phyloP scores from a whole-genome alignment of 2,329 filamentous ascomycete genomes.

The Fusarium penzigii region DNA sequence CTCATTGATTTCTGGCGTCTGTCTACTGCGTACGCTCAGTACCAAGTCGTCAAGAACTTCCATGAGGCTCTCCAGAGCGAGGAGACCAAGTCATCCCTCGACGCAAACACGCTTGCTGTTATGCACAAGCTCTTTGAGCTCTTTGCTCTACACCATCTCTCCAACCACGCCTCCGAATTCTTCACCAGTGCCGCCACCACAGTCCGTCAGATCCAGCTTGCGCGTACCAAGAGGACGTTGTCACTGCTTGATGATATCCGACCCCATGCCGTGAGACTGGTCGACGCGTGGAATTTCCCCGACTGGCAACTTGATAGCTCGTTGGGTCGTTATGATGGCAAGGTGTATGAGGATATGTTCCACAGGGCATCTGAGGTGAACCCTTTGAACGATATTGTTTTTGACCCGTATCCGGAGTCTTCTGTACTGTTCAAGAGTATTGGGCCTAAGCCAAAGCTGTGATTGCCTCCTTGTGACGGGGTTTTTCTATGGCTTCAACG shows the following conservation, averaged over 20 bases:
- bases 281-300: conserved; percentile 75
- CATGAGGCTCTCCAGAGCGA: conserved; percentile 44
- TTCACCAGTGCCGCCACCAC: conserved; percentile 70
- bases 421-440: conserved; percentile 24
- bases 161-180: conserved; percentile 71
- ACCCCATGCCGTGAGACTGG: conserved; percentile 70
- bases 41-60: conserved; percentile 78
- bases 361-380: conserved; percentile 70
- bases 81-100: conserved; percentile 53
- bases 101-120: conserved; percentile 56
- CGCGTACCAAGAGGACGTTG: conserved; percentile 67
- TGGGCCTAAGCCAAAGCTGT: conserved; percentile 16
- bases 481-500: background rate
- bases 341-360: conserved; percentile 79
- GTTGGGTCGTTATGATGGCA: conserved; percentile 69
- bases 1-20: conserved; percentile 79
- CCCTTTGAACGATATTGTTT: conserved; percentile 69
- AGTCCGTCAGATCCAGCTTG: conserved; percentile 70
- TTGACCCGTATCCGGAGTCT: conserved; percentile 68
- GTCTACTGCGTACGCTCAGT: conserved; percentile 73
- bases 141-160: conserved; percentile 65
- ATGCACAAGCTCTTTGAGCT: conserved; percentile 81
- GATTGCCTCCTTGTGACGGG: background rate
- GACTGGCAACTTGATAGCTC: conserved; percentile 77
- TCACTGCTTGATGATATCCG: conserved; percentile 70